Evolutionary conservation across 306 rosid species (phyloP), one percentile per base, ranked within the genome.

Genomic region (Astragalus membranaceus): DNA sequence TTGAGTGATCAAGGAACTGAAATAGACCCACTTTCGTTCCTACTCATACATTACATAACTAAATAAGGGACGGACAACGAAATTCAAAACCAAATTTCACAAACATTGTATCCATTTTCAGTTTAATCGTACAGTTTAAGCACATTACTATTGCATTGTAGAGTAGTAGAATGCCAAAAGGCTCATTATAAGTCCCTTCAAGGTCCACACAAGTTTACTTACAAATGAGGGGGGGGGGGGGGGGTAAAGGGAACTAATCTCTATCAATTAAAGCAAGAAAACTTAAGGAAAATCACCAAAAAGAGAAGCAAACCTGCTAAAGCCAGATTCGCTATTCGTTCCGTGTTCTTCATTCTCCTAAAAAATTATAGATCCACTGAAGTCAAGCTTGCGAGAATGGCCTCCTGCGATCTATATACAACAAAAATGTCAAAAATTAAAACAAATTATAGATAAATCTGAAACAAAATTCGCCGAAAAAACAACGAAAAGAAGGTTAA

Each of bases 311-410:
- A 75, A 93, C 98, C 98, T 76, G 91, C 84, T 78, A 93, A 80
- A 49, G 96, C 97, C 47, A 93, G 79, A 88, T 88, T 90, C 47
- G 97, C 97, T 69, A 93, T 42, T 58, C 97, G 94, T 72, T 90
- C 97, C 1, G 77, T 83, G 81, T 78, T 90, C 87, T 85, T 90
- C 98, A 93, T 93, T 46, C 47, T 58, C 20, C n/a, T 42, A n/a
- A 49, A 29, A 30, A 78, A 71, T 15, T 46, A 13, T 56, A 64
- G 83, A 87, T 87, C 85, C 66, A 26, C 52, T 16, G 58, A 80
- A 81, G 66, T 47, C 50, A 65, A 79, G 64, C 32, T 54, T 49
- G 62, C 43, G 55, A 62, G 58, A 73, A 66, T 67, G 58, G 79
- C 73, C 85, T 70, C 85, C 86, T 79, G 86, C 67, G 75, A 83